Evolutionary conservation across 805 yeast species (phyloP), one percentile per base, ranked within the genome.

Genomic region (Barnettozyma sp.): DNA sequence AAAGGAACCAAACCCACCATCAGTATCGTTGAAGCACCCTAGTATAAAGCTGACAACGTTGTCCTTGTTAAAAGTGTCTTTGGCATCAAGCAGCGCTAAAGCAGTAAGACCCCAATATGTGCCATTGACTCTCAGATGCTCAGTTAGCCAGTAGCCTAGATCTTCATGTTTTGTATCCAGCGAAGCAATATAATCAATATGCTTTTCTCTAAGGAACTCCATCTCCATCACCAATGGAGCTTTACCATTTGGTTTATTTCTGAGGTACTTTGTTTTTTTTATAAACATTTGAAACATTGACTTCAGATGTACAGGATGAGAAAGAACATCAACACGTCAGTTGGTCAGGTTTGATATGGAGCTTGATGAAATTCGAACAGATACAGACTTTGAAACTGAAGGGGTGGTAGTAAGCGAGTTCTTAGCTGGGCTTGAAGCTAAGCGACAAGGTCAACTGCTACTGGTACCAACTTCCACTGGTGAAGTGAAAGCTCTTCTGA

Each of bases 71-170:
- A 90, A 71, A 1, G 76, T 71, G 11, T 71, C 71, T 22, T 68
- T 59, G 3, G 78, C 63, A 20, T 70, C 66, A 58, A 90, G 54
- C 2, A 81, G 58, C 33, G 72, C 71, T 22, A 88, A 58, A 0
- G 96, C 86, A 13, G 82, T 80, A 3, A 85, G 63, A 0, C 97
- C 97, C 99, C 99, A 92, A 56, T 92, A 92, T 1, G 92, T 68
- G 2, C 97, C 98, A 50, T 84, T 86, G 68, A 92, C 59, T 22
- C 97, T 69, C 33, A 92, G 65, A 56, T 92, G 97, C 51, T 92
- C 97, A 9, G 85, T 74, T 34, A 88, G 59, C 92, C 95, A 86
- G 59, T 86, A 88, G 48, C 82, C 87, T 20, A 77, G 63, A 53
- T 80, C 71, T 54, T 76, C 69, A 36, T 71, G 65, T 43, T 70